Percentiles rank a stretch among this genome's conserved stretches.
Evolutionary conservation across 352 stramenopile species (phyloP).

Genomic region (Globisporangium irregulare): DNA sequence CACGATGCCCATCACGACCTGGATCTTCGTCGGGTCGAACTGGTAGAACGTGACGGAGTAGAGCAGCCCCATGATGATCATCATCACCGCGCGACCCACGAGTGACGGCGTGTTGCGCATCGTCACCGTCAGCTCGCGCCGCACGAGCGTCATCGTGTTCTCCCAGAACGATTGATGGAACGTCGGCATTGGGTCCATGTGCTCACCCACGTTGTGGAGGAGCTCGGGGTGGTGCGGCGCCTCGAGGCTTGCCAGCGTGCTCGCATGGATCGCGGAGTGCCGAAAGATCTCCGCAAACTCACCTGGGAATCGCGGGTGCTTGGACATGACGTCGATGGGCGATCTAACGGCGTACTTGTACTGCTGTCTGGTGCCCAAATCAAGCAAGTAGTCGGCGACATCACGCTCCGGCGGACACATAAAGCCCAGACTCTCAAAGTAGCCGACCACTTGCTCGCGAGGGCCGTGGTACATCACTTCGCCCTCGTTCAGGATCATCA

Average conservation of each 20-base stretch:
- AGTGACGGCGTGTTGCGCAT: neutral
- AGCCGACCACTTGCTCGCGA: neutral
- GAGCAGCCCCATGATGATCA: neutral
- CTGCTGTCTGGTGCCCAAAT: neutral
- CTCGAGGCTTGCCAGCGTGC: neutral
- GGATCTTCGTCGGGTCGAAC: neutral
- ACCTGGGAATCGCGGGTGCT: neutral
- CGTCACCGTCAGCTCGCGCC: neutral
- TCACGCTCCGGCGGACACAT: neutral
- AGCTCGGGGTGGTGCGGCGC: neutral
- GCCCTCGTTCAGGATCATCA: neutral
- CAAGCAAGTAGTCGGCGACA: neutral
- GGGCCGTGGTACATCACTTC: neutral
- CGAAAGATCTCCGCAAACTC: neutral
- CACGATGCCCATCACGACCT: neutral
- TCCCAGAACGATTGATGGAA: neutral
- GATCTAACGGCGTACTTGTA: neutral
- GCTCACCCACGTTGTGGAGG: neutral
- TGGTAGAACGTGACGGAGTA: neutral
- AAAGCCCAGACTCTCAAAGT: neutral
- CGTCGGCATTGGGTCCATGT: neutral
- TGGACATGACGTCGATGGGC: neutral
- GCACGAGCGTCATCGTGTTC: neutral
- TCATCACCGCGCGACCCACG: neutral
- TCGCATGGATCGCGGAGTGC: neutral